phyloP scores from a whole-genome alignment of 2,329 filamentous ascomycete genomes.

The Pseudocercospora fijiensis region DNA sequence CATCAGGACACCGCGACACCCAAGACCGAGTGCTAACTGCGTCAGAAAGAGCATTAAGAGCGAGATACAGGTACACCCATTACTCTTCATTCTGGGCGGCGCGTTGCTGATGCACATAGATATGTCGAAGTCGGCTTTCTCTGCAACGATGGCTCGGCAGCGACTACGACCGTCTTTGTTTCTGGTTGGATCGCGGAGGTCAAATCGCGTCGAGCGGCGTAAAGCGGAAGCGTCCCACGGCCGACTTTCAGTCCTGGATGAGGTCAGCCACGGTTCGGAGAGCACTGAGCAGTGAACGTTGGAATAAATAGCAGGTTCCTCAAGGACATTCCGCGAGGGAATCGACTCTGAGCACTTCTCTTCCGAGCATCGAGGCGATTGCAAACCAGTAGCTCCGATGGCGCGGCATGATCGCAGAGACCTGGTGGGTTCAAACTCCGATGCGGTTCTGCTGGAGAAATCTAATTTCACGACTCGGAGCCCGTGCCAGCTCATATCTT shows the following conservation, averaged over 20 bases:
- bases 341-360: neutral
- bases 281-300: neutral
- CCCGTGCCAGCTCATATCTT: neutral
- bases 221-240: neutral
- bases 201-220: neutral
- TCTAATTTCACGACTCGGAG: neutral
- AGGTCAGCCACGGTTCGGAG: neutral
- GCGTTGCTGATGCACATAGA: neutral
- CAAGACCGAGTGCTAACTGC: neutral
- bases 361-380: neutral
- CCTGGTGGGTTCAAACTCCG: neutral
- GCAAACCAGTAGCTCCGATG: neutral
- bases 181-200: neutral
- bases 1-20: neutral
- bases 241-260: slow-evolving; percentile 1
- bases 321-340: neutral
- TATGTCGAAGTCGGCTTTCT: neutral
- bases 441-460: neutral
- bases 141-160: neutral
- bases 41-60: neutral
- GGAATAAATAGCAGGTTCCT: too few species aligned
- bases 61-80: neutral
- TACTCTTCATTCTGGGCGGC: neutral
- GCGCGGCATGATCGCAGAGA: neutral
- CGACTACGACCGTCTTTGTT: neutral